These are phyloP conservation scores for Colletotrichum melonis DNA, from an alignment of 2,329 filamentous ascomycete genomes.

Conservation along the genomic window DNA sequence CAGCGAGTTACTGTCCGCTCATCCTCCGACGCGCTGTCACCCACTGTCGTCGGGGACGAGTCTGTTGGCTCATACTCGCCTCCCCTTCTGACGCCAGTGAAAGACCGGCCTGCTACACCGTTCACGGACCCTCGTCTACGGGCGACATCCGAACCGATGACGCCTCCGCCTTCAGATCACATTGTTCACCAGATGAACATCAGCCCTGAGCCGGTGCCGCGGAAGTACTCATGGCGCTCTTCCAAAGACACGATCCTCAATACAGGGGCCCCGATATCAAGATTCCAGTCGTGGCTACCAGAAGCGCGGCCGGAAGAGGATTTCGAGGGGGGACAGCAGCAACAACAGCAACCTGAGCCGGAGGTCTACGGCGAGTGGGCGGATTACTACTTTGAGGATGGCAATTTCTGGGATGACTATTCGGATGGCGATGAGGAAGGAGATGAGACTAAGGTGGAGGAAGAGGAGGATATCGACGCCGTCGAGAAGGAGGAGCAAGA, in stretches of 20 bases:
- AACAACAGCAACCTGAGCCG: constrained; percentile 5
- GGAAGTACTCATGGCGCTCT: constrained; percentile 30
- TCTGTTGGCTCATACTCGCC: constrained; percentile 9
- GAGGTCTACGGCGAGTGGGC: constrained; percentile 38
- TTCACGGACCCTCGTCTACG: constrained; percentile 24
- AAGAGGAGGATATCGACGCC: not conserved
- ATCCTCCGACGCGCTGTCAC: constrained; percentile 24
- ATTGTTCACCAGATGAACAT: constrained; percentile 10
- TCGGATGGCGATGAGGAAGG: not conserved
- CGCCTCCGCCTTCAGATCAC: constrained; percentile 28
- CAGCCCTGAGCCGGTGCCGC: constrained; percentile 2
- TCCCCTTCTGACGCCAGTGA: constrained; percentile 13
- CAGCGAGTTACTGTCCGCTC: constrained; percentile 21
- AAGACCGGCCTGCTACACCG: constrained; percentile 25
- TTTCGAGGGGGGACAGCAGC: not conserved
- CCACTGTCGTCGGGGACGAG: constrained; percentile 28
- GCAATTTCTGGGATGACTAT: constrained; percentile 27
- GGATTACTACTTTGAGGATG: constrained; percentile 37
- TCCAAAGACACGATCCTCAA: constrained; percentile 31
- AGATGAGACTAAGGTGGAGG: not conserved
- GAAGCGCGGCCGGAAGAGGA: constrained; percentile 4
- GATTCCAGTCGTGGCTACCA: constrained; percentile 18
- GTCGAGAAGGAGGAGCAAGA: not conserved
- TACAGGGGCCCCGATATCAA: constrained; percentile 12
- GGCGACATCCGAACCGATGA: constrained; percentile 17